phyloP scores from a whole-genome alignment of 106 monocot species.

The Apostasia ramifera region DNA sequence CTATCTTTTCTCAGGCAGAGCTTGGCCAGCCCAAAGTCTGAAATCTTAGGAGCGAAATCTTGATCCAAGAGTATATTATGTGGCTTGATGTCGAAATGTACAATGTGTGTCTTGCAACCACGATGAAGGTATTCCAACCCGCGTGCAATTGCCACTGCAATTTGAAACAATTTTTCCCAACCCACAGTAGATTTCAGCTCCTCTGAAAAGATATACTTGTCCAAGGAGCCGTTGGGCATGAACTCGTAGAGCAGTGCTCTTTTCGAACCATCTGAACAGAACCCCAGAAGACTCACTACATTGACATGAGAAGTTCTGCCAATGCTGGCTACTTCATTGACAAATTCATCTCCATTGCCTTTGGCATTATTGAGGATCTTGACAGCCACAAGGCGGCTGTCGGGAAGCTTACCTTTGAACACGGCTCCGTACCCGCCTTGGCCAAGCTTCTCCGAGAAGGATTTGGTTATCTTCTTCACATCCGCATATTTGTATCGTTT shows the following conservation, averaged over 20 bases:
- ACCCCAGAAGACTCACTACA: conserved; percentile 12
- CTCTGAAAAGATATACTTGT: conserved; percentile 15
- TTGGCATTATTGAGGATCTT: conserved; percentile 2
- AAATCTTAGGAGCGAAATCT: conserved; percentile 11
- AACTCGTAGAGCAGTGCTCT: conserved; percentile 17
- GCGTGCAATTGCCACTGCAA: conserved; percentile 12
- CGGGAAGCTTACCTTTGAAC: conserved; percentile 3
- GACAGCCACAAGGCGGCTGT: conserved; percentile 10
- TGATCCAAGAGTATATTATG: conserved; percentile 14
- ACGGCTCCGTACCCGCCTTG: conserved; percentile 14
- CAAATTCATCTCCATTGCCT: conserved; percentile 9
- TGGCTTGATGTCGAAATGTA: conserved; percentile 25
- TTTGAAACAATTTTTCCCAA: conserved; percentile 11
- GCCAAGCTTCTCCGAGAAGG: conserved; percentile 10
- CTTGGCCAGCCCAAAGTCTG: conserved; percentile 13
- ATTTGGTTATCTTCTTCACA: conserved; percentile 11
- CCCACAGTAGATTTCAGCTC: conserved; percentile 4
- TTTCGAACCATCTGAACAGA: conserved; percentile 9
- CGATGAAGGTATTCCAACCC: conserved; percentile 18
- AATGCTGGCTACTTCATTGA: conserved; percentile 14
- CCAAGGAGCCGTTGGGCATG: conserved; percentile 14
- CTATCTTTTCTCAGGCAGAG: conserved; percentile 8
- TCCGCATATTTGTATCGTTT: conserved; percentile 7
- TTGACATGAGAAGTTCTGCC: conserved; percentile 14
- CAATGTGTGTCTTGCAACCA: conserved; percentile 8